Evolutionary conservation across 352 stramenopile genomes (phyloP).

Genomic region (Globisporangium acanthophoron): DNA sequence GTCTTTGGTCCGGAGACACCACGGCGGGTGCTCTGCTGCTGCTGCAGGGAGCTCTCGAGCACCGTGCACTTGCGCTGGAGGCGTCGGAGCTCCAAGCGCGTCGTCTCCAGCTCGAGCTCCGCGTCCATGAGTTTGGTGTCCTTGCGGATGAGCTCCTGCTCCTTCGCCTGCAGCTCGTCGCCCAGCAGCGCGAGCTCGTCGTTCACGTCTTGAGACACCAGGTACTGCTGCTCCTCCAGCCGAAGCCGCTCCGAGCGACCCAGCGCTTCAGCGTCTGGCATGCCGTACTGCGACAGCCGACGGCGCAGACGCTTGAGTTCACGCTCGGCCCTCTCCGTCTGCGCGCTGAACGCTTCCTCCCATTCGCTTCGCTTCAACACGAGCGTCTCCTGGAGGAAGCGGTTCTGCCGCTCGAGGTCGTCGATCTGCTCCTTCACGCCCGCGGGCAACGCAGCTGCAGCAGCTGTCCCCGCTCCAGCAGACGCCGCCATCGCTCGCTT

Average conservation of each 20-base stretch:
- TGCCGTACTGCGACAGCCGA: conserved; percentile 30
- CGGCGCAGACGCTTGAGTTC: conserved; percentile 43
- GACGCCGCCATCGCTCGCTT: conserved; percentile 4
- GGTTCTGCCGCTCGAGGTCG: conserved; percentile 48
- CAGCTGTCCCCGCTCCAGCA: too few species aligned
- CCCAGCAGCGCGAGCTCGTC: conserved; percentile 38
- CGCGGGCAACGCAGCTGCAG: neutral
- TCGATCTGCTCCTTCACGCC: conserved; percentile 22
- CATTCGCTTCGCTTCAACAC: conserved; percentile 63
- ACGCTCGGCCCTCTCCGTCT: conserved; percentile 54
- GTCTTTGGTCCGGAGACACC: neutral
- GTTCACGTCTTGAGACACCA: conserved; percentile 33
- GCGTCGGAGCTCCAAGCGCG: conserved; percentile 54
- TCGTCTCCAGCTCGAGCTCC: conserved; percentile 63
- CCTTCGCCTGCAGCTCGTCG: conserved; percentile 42
- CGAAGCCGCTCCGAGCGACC: conserved; percentile 19
- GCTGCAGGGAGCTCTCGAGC: conserved; percentile 13
- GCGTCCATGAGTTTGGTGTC: conserved; percentile 64
- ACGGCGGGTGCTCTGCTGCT: conserved; percentile 1
- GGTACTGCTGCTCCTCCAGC: conserved; percentile 44
- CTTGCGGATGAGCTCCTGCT: conserved; percentile 45
- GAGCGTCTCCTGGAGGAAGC: conserved; percentile 52
- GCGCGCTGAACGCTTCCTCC: conserved; percentile 33
- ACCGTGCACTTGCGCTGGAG: conserved; percentile 31
- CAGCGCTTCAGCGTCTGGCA: conserved; percentile 10